phyloP scores from a whole-genome alignment of 2,329 filamentous ascomycete genomes.

The Aureobasidium sp. region DNA sequence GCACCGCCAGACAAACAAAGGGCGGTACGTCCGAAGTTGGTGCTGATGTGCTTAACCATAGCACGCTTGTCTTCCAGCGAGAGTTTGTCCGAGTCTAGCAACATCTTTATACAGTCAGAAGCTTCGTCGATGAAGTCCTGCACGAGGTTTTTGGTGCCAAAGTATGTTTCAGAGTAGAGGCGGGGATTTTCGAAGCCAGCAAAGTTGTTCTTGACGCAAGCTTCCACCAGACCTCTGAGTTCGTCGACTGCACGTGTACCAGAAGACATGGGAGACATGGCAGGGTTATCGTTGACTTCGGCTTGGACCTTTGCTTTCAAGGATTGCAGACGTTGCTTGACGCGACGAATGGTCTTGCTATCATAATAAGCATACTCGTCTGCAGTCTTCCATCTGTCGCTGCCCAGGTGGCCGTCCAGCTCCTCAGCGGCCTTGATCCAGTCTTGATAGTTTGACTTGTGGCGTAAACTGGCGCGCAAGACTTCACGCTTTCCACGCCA shows the following conservation, averaged over 20 bases:
- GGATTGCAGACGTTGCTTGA: conserved; percentile 66
- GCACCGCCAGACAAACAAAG: conserved; percentile 89
- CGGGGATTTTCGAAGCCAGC: conserved; percentile 87
- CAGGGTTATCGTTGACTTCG: conserved; percentile 39
- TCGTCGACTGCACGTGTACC: conserved; percentile 58
- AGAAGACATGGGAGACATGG: conserved; percentile 7
- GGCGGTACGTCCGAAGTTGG: conserved; percentile 87
- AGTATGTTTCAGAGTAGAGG: conserved; percentile 96
- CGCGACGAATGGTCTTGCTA: conserved; percentile 68
- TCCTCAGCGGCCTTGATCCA: conserved; percentile 75
- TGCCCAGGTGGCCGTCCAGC: conserved; percentile 73
- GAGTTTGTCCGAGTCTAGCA: conserved; percentile 61
- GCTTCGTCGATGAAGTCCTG: conserved; percentile 87
- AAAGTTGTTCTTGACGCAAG: conserved; percentile 96
- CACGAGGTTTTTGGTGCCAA: conserved; percentile 89
- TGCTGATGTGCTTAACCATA: conserved; percentile 79
- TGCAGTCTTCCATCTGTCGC: conserved; percentile 69
- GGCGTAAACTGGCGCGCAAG: conserved; percentile 62
- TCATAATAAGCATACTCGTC: conserved; percentile 77
- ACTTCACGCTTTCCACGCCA: conserved; percentile 75
- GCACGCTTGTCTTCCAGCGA: conserved; percentile 64
- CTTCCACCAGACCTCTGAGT: conserved; percentile 69
- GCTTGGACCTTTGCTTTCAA: conserved; percentile 46
- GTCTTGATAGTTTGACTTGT: conserved; percentile 66
- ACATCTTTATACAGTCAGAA: conserved; percentile 57